A percentile compares a stretch with the other conserved stretches of the same genome.
Evolutionary conservation across 305 asterid genomes (phyloP).

Genomic region (Fraxinus dipetala): DNA sequence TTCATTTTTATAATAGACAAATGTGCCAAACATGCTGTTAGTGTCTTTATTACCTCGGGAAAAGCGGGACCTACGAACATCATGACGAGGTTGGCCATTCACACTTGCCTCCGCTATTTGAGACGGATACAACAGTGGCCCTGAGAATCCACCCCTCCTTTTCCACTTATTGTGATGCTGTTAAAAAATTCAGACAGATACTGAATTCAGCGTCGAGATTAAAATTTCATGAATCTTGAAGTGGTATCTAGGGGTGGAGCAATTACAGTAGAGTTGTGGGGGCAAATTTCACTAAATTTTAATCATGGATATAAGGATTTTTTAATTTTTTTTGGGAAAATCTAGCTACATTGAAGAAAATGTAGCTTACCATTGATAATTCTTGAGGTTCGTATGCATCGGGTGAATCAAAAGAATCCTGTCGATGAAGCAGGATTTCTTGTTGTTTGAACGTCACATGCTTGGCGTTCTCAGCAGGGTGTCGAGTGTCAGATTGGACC

Average conservation of each 20-base stretch:
- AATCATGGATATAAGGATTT: background rate
- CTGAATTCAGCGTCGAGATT: background rate
- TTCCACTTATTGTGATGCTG: conserved; percentile 46
- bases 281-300: background rate
- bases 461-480: conserved; percentile 21
- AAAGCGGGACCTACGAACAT: conserved; percentile 63
- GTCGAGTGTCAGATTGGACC: background rate
- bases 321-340: background rate
- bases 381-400: conserved; percentile 43
- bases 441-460: conserved; percentile 32
- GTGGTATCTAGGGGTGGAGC: background rate
- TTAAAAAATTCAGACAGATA: background rate
- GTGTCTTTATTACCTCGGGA: conserved; percentile 43
- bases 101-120: conserved; percentile 34
- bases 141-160: conserved; percentile 48
- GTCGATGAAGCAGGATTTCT: conserved; percentile 26
- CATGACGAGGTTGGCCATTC: conserved; percentile 34
- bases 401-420: conserved; percentile 49
- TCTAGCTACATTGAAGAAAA: background rate
- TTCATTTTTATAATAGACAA: background rate
- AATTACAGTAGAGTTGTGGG: background rate
- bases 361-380: conserved; percentile 37
- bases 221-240: background rate
- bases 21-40: background rate
- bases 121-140: conserved; percentile 39